Percentiles rank a stretch among this genome's conserved stretches.
Conservation (phyloP, 345 rosid species). For the Rubroshorea leprosula region DNA sequence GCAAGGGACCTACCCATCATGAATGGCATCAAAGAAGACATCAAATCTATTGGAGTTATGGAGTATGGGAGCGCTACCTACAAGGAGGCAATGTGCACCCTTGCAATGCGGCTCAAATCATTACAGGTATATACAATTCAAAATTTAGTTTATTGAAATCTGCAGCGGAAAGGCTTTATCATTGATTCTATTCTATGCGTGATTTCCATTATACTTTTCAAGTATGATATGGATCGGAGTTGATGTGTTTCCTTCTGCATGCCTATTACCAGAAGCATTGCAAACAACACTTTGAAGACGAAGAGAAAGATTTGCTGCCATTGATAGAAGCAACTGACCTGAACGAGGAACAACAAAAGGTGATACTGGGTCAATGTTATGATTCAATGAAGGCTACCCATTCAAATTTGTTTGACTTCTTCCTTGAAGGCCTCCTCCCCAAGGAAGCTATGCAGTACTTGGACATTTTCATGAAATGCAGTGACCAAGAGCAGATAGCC, state of each 20-base stretch:
- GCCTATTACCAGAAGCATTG: slow-evolving; percentile 41
- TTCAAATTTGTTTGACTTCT: slow-evolving; percentile 39
- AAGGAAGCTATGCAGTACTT: slow-evolving; percentile 60
- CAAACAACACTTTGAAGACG: slow-evolving; percentile 56
- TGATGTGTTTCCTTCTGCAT: slow-evolving; percentile 4
- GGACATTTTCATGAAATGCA: slow-evolving; percentile 40
- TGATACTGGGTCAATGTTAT: slow-evolving; percentile 41
- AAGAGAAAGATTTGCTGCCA: slow-evolving; percentile 56
- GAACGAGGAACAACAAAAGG: slow-evolving; percentile 44
- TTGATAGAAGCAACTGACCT: slow-evolving; percentile 59
- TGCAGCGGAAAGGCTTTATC: neutral
- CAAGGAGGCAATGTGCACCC: slow-evolving; percentile 44
- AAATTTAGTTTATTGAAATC: neutral
- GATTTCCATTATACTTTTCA: neutral
- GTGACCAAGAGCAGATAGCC: slow-evolving; percentile 19
- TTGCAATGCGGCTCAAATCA: slow-evolving; percentile 48
- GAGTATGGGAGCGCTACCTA: slow-evolving; percentile 35
- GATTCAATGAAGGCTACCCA: slow-evolving; percentile 54
- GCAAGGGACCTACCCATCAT: slow-evolving; percentile 64
- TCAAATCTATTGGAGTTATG: slow-evolving; percentile 56
- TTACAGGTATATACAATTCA: slow-evolving; percentile 33
- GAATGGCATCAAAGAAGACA: slow-evolving; percentile 71
- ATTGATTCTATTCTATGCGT: neutral
- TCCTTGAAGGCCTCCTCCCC: slow-evolving; percentile 56
- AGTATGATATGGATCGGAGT: neutral